Base-by-base conservation (phyloP, 208 protist genomes). In the Leishmania guyanensis region DNA sequence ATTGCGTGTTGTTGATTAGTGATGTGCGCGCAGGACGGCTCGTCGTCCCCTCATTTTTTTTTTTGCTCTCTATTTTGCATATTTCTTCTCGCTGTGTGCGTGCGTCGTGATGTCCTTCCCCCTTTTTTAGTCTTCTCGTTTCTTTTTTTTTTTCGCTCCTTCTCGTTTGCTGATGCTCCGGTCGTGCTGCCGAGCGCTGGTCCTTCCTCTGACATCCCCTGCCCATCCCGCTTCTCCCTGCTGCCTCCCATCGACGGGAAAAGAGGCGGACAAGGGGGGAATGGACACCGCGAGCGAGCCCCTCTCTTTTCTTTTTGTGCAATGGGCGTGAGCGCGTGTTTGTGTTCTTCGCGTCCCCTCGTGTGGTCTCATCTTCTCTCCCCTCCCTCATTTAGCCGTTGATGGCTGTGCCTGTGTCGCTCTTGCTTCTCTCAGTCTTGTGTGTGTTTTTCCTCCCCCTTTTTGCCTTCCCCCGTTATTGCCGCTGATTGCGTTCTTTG, bases 401-500 rank as follows among this genome's bases (percentile, higher is more conserved):
- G 26, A 29, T 64, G 26, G 58, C 6, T 29, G 58, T 9, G 6
- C 2, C 9, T 29, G 58, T 64, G 26, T 33, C 58, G 20, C 58
- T 64, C 58, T 64, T 4, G 58, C 3, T 33, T 29, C 26, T 64
- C 26, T 64, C 26, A 22, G 58, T 64, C 43, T 26, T 29, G 22
- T 29, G 58, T 10, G 39, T 71, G 14, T 48, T 10, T 58, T 71
- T 9, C 66, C 29, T 43, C 29, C 84, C 39, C 69, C 22, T 2
- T 77, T 72, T 75, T 79, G 26, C 79, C 79, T 64, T 70, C 36
- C 62, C 72, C 54, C 71, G 10, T 36, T 36, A 36, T 43, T 36
- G 9, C n/a, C 62, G 20, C 16, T 68, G 16, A 14, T 36, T 22
- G 9, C 62, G n/a, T 68, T 29, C n/a, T 68, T 36, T 71, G n/a